Evolutionary conservation across 2,329 filamentous ascomycete species (phyloP), one percentile per base, ranked within the genome.

Genomic region (Aureobasidium uvarum): DNA sequence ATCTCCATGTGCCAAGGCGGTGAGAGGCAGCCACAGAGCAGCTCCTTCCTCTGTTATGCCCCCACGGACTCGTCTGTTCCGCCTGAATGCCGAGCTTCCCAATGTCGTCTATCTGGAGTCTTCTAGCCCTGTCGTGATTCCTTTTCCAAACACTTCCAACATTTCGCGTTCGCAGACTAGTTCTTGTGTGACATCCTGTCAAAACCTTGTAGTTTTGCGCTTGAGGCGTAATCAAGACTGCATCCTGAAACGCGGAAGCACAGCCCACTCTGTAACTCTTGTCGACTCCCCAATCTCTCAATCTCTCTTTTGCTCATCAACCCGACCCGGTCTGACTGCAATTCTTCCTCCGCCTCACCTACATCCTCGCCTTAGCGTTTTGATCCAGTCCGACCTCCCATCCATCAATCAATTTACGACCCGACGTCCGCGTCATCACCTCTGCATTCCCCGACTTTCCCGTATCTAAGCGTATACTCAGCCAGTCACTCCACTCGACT

Each of bases 231-330:
- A 63, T 51, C 45, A 62, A 62, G 43, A 63, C 36, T n/a, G 16
- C 48, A 63, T 45, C 25, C 60, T 63, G 60, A 63, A 63, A 63
- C 60, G 60, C 60, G 36, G 48, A 63, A 52, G 60, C 60, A 63
- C 60, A 52, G 60, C 60, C 60, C 60, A 36, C 60, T 51, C 59
- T 62, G 23, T 62, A 56, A 56, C 38, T 56, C 54, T 39, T n/a
- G 38, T 63, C 28, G 38, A 54, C 60, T 62, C 48, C 46, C 45
- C 60, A 62, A 54, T 63, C 60, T 52, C 46, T 63, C 60, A 50
- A 54, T 36, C 60, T 52, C 48, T 52, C 60, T 55, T 36, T 28
- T 28, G n/a, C 60, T 63, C 60, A 38, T 36, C 60, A 33, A 63
- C n/a, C 38, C 56, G 23, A 43, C n/a, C 48, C 58, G 20, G 45